Percentiles rank a stretch among this genome's conserved stretches.
phyloP scores from a whole-genome alignment of 345 rosid species.

The Eucalyptus pauciflora region DNA sequence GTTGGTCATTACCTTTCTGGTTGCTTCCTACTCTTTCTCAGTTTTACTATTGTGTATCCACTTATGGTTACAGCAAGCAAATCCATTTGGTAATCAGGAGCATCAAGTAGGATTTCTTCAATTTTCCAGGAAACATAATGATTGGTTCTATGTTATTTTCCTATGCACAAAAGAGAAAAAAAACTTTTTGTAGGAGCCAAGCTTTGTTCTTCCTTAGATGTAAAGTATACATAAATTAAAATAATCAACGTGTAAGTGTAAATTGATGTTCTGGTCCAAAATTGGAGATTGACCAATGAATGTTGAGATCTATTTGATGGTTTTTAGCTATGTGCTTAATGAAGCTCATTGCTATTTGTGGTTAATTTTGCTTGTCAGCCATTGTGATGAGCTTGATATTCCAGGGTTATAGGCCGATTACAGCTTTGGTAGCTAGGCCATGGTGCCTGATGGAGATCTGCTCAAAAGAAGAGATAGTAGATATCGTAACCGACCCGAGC shows the following conservation, averaged over 20 bases:
- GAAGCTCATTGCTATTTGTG: neutral
- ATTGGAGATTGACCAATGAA: neutral
- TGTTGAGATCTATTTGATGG: neutral
- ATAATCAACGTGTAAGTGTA: neutral
- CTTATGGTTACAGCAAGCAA: neutral
- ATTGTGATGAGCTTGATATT: neutral
- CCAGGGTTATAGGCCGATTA: slow-evolving; percentile 69
- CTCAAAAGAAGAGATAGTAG: slow-evolving; percentile 64
- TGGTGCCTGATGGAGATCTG: slow-evolving; percentile 86
- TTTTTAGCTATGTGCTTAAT: neutral
- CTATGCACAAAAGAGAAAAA: neutral
- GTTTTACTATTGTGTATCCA: neutral
- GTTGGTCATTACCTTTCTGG: neutral
- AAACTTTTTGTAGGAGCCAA: neutral
- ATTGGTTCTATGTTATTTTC: neutral
- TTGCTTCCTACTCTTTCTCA: neutral
- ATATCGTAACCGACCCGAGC: slow-evolving; percentile 47
- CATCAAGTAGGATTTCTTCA: neutral
- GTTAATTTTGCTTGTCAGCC: neutral
- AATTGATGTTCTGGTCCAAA: neutral
- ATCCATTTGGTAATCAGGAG: neutral
- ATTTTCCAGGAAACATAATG: neutral
- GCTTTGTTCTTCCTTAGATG: neutral
- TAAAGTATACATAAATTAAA: neutral
- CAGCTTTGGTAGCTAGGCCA: slow-evolving; percentile 65